Evolutionary conservation across 2,329 filamentous ascomycete genomes (phyloP), one percentile per base, ranked within the genome.

Genomic region (Drechslerella stenobrocha): DNA sequence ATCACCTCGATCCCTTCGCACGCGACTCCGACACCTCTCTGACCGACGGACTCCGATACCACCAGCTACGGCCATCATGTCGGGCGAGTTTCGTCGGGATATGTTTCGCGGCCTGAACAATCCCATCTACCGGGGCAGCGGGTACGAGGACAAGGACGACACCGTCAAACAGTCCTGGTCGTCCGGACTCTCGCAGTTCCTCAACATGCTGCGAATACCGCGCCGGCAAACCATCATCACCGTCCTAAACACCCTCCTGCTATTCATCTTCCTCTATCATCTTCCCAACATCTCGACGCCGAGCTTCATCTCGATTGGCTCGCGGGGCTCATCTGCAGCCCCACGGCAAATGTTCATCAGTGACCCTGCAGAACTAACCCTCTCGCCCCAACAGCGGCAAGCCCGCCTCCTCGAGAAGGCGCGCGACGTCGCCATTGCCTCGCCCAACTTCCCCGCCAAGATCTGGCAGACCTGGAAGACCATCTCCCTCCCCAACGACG

Each of bases 401-500:
- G 7, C 35, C 8, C 48, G 50, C 5, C 45, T 67, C 2, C 48
- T 51, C 2, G 11, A 11, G 1, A 48, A 44, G 1, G 50, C 63
- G 2, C 40, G 40, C 11, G 35, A 55, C 2, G 34, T 67, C 9
- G 55, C 63, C 2, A 44, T 52, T 28, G n/a, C 15, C 7, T 42
- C 37, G 6, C n/a, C 28, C 11, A 5, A 20, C 1, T 60, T 67
- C 30, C 63, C 63, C 6, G 26, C 53, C 13, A 58, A 67, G n/a
- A 67, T 67, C 28, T 67, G 50, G 47, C 63, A 67, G 23, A 67
- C 63, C 8, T 67, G 63, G 63, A 67, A 67, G 35, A 56, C 55
- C 6, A 67, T 67, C 50, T 23, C 35, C 11, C 35, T 67, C 11
- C 55, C 55, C 1, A n/a, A 35, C 50, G 50, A 56, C 2, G 63